Conservation (phyloP, 768 basidiomycete genomes). For the Podaxis sp. region DNA sequence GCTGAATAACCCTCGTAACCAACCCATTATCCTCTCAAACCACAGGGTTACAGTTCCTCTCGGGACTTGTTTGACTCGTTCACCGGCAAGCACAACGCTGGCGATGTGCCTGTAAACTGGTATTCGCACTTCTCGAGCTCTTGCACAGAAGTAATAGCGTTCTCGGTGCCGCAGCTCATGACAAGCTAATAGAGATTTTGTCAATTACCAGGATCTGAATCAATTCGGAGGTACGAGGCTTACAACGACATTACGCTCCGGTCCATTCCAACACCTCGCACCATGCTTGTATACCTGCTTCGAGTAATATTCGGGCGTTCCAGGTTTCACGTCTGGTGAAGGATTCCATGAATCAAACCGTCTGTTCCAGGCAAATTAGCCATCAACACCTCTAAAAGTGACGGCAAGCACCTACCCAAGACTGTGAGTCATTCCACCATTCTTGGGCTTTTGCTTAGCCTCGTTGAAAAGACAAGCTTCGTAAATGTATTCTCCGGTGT, state of each 20-base stretch:
- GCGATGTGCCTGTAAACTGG: slow-evolving; percentile 79
- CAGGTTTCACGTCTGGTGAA: slow-evolving; percentile 51
- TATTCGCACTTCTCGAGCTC: slow-evolving; percentile 99
- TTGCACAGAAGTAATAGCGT: slow-evolving; percentile 69
- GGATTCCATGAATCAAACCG: slow-evolving; percentile 83
- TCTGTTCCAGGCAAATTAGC: slow-evolving; percentile 34
- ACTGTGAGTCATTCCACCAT: slow-evolving; percentile 70
- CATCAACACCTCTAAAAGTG: background rate
- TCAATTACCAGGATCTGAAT: slow-evolving; percentile 11
- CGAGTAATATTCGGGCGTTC: slow-evolving; percentile 72
- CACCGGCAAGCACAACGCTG: slow-evolving; percentile 74
- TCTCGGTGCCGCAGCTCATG: slow-evolving; percentile 83
- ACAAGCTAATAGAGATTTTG: slow-evolving; percentile 52
- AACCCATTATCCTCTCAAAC: background rate
- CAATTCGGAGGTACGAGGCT: slow-evolving; percentile 19
- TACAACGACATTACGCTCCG: slow-evolving; percentile 81
- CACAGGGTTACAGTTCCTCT: slow-evolving; percentile 39
- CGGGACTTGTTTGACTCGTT: slow-evolving; percentile 37
- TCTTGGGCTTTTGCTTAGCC: slow-evolving; percentile 84
- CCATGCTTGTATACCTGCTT: slow-evolving; percentile 84
- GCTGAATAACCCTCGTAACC: background rate
- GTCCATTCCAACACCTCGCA: slow-evolving; percentile 95
- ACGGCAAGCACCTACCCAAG: slow-evolving; percentile 70
- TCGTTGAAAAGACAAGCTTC: slow-evolving; percentile 90
- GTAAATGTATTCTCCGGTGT: slow-evolving; percentile 95